Evolutionary conservation across 2,329 filamentous ascomycete species (phyloP), one percentile per base, ranked within the genome.

Genomic region (Aspergillus quadrilineatus): DNA sequence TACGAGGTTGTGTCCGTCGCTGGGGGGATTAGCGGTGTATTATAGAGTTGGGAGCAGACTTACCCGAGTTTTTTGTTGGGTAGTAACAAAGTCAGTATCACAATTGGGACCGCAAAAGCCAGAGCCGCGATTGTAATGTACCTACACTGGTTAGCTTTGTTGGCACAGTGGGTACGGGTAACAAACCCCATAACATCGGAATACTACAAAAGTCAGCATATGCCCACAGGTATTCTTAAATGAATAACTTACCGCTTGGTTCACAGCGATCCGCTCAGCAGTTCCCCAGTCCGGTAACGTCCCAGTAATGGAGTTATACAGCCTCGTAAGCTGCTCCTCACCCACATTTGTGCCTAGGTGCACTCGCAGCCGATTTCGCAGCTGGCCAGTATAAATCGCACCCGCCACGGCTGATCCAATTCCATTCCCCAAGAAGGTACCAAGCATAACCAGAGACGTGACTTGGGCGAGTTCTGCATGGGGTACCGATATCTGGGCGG

Each of bases 381-480:
- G 73, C 0, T 73, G 72, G n/a, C 73, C 74, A 0, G 79, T 81
- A 60, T 82, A 82, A 12, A 82, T 81, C 6, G 74, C 78, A 4
- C 79, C 79, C 2, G 79, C 78, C 46, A 80, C 74, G 42, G 73
- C 72, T 6, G 73, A 66, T 3, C 70, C 71, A 6, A 73, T 62
- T 6, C 67, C 69, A 28, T 67, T 65, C 10, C 65, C 69, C 46
- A 82, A 59, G 54, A 77, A 80, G 7, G 73, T 69, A 42, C 71
- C 73, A 10, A 76, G 69, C 28, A 81, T 65, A 12, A 79, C 69
- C 45, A 82, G 60, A 1, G 79, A 76, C 0, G 79, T 80, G 10
- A 80, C 73, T 61, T 80, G 78, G 0, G 80, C 75, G 51, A 81
- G 68, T 59, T 82, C 73, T 0, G 69, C 64, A 58, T 79, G 76